These are phyloP conservation scores for Chenopodium suecicum DNA, from an alignment of 148 eudicot genomes.

Conservation along the genomic window DNA sequence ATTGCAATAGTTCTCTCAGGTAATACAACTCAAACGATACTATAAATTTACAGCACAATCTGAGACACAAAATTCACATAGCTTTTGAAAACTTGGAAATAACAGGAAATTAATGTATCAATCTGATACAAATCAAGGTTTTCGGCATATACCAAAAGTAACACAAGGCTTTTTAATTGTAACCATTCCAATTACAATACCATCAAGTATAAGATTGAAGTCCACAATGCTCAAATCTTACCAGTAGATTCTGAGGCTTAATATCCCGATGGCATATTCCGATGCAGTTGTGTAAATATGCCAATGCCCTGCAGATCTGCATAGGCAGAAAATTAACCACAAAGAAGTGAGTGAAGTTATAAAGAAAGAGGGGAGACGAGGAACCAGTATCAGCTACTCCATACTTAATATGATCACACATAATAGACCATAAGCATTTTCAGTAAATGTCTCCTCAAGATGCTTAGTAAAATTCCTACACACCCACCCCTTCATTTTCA, in stretches of 20 bases:
- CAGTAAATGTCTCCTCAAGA: background rate
- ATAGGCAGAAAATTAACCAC: conserved; percentile 28
- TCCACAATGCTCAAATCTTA: conserved; percentile 34
- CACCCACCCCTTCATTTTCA: background rate
- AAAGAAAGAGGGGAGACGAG: background rate
- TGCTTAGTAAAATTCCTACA: background rate
- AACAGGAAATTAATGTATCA: background rate
- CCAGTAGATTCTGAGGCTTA: conserved; percentile 92
- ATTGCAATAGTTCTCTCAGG: too few relatives aligned
- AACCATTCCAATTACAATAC: background rate
- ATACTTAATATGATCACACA: background rate
- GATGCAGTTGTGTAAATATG: conserved; percentile 78
- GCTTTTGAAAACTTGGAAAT: background rate
- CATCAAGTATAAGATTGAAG: background rate
- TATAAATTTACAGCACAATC: background rate
- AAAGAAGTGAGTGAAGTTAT: background rate
- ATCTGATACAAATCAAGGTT: background rate
- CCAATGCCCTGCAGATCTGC: conserved; percentile 92
- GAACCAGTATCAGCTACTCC: background rate
- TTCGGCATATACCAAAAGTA: background rate
- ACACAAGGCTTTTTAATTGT: background rate
- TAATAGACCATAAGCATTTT: too few relatives aligned
- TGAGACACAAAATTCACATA: background rate
- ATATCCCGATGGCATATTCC: conserved; percentile 97
- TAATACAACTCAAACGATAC: background rate